phyloP scores from a whole-genome alignment of 768 basidiomycete genomes.

The Russula vinacea region DNA sequence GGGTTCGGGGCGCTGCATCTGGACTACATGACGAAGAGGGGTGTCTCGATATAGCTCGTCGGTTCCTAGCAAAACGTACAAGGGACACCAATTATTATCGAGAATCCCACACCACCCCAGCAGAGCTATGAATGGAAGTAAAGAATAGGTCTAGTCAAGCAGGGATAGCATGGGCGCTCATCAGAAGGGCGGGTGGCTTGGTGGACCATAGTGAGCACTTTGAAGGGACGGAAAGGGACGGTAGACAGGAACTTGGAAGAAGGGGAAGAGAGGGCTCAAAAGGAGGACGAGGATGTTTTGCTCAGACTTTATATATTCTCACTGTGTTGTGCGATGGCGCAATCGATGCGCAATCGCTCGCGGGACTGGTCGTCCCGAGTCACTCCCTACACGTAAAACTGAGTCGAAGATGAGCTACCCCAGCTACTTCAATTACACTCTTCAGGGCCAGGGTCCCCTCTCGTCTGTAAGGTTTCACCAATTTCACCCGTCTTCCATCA shows the following conservation, averaged over 20 bases:
- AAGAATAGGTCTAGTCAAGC: constrained; percentile 1
- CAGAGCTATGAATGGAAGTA: constrained; percentile 11
- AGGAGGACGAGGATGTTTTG: neutral
- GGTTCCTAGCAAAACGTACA: constrained; percentile 9
- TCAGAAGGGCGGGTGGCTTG: constrained; percentile 1
- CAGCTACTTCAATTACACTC: no score
- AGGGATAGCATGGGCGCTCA: constrained; percentile 7
- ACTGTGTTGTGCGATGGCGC: constrained; percentile 23
- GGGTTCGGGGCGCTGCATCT: neutral
- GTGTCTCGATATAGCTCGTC: constrained; percentile 8
- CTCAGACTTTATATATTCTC: constrained; percentile 12
- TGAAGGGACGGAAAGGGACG: neutral
- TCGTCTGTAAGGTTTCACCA: no score
- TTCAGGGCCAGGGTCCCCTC: no score
- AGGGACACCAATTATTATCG: neutral
- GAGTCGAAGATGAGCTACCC: neutral
- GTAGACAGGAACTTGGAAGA: neutral
- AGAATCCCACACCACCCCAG: neutral
- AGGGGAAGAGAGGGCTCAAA: neutral
- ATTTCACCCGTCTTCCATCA: constrained; percentile 1
- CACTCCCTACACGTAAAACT: constrained; percentile 4
- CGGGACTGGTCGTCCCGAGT: neutral
- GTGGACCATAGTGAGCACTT: neutral
- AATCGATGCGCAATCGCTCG: constrained; percentile 23
- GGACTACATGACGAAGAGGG: constrained; percentile 21